Evolutionary conservation across 257 asterid species (phyloP), one percentile per base, ranked within the genome.

Genomic region (Asclepias syriaca): DNA sequence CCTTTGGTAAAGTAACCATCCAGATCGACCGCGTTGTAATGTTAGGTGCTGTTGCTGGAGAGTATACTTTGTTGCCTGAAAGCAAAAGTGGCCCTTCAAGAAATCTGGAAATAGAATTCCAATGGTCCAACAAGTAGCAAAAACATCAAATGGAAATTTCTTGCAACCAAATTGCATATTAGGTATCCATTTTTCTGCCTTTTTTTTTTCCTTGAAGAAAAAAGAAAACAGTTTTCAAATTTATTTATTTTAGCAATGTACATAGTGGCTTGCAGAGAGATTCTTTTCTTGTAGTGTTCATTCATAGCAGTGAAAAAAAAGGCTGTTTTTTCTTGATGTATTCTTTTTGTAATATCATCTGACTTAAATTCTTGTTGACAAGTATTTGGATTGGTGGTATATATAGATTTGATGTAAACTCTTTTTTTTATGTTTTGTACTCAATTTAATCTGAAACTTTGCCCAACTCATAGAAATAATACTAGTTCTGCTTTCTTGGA

Each of bases 11-110:
- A 81, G 99, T 92, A 32, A 95, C 99, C 0, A 95, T 95, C 78
- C 99, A 95, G 84, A 92, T 95, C 32, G 99, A 95, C 77, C 97
- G 98, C 0, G 98, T 95, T 11, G 99, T 95, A 73, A 95, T 95
- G 99, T 85, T 95, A 58, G 99, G 99, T 12, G 96, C 94, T 24
- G 99, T 95, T 19, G 93, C 99, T 0, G 99, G 99, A 56, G 99
- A 93, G 75, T 93, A 93, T 81, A 87, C 97, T 1, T 67, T 93
- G 56, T 84, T 93, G 60, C 98, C 98, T 0, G 91, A 86, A 66
- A 93, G 98, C 92, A 93, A 90, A 84, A 93, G 96, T 2, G 98
- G 98, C 53, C 96, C 97, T 16, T 84, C 98, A 18, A 88, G 97
- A 82, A 93, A 84, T 73, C 74, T 93, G 85, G 98, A 93, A 82